These are phyloP conservation scores for Rhizopogon roseolus DNA, from an alignment of 768 basidiomycete genomes.

Conservation along the genomic window DNA sequence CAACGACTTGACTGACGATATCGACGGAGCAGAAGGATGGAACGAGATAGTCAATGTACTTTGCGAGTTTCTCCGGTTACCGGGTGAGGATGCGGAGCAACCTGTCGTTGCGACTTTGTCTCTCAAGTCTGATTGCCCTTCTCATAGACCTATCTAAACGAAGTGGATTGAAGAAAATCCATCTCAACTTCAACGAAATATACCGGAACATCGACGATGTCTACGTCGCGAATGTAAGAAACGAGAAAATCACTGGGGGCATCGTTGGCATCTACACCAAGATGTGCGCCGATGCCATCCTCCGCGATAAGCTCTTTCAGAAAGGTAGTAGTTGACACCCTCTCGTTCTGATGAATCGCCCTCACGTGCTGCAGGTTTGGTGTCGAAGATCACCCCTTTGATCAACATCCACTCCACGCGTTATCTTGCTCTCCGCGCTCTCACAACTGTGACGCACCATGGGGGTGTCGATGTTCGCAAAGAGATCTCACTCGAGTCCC, in stretches of 20 bases:
- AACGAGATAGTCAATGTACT: constrained; percentile 39
- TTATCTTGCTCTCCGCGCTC: constrained; percentile 48
- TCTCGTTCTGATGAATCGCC: background rate
- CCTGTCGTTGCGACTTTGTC: background rate
- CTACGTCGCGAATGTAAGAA: constrained; percentile 36
- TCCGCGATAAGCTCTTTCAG: constrained; percentile 55
- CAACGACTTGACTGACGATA: constrained; percentile 27
- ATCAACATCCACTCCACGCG: constrained; percentile 43
- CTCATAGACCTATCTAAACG: constrained; percentile 47
- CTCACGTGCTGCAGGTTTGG: constrained; percentile 35
- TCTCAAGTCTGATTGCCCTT: background rate
- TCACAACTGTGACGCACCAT: constrained; percentile 59
- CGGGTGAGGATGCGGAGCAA: constrained; percentile 37
- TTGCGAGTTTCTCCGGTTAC: constrained; percentile 47
- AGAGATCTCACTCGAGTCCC: constrained; percentile 43
- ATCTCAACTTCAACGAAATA: constrained; percentile 50
- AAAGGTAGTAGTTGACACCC: constrained; percentile 36
- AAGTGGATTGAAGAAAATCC: constrained; percentile 59
- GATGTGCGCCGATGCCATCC: constrained; percentile 55
- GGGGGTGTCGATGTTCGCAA: constrained; percentile 45
- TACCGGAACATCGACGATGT: constrained; percentile 45
- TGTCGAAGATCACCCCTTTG: constrained; percentile 54
- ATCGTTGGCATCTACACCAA: constrained; percentile 60
- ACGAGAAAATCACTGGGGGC: constrained; percentile 48
- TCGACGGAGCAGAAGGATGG: constrained; percentile 49